Base-by-base conservation (phyloP, 495 filamentous ascomycete genomes). In the Penicillium lividum region DNA sequence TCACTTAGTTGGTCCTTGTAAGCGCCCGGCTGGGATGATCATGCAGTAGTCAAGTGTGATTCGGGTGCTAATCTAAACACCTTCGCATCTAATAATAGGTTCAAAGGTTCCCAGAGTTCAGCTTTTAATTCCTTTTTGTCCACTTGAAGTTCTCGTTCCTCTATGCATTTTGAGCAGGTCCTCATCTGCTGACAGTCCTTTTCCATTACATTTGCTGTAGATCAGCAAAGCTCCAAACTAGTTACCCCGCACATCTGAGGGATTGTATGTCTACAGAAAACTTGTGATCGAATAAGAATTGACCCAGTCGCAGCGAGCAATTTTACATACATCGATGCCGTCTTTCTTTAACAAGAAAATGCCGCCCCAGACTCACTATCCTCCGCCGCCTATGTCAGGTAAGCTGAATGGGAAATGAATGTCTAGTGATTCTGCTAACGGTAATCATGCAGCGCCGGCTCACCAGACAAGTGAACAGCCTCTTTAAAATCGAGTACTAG, bases 11-110 rank as follows among this genome's bases (percentile, higher is more conserved):
- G 34, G 50, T 15, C 47, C 51, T 27, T 59, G 18, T 60, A 68
- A 56, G 65, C 65, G 65, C 51, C 65, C 62, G 15, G 60, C 54
- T 57, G 58, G 58, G 64, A 67, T 67, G 31, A 56, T 40, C 51
- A 38, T 59, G 62, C 62, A 62, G 65, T 65, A 68, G 65, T 59
- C 46, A 4, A 51, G 3, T 68, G 65, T 68, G 65, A 65, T 56
- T 54, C 31, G 47, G 30, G 7, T 45, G 36, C 54, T 30, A 62
- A 63, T 58, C 7, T 45, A 57, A 22, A 27, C 10, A 6, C 50
- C 15, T 51, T 51, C 34, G 31, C 15, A 33, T 7, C 58, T 64
- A 67, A 61, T 62, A 59, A 62, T 64, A 67, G 58, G 15, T 15
- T 13, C 0, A 18, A 16, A 62, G 53, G 15, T 57, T 38, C 54